Percentiles rank a stretch among this genome's conserved stretches.
Evolutionary conservation across 2,329 filamentous ascomycete species (phyloP).

Genomic region (Pseudohalonectria lignicola): DNA sequence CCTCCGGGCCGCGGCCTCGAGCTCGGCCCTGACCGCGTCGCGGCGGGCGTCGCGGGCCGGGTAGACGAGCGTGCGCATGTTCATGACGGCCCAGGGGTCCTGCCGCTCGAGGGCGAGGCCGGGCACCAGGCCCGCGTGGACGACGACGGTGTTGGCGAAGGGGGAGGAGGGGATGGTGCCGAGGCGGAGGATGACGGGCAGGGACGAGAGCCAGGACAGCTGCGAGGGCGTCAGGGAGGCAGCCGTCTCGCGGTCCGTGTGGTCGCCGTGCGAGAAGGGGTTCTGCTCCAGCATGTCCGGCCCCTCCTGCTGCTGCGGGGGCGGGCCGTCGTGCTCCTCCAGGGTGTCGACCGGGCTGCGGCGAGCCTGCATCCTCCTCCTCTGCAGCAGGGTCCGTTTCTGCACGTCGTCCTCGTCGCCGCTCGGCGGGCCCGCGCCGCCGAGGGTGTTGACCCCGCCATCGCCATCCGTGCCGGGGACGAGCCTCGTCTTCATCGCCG

Average conservation of each 20-base stretch:
- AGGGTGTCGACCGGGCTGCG: neutral
- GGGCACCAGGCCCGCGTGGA: slow-evolving; percentile 79
- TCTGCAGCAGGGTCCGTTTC: slow-evolving; percentile 10
- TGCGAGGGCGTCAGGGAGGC: slow-evolving; percentile 45
- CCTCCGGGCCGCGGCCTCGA: slow-evolving; percentile 18
- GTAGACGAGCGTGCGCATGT: slow-evolving; percentile 70
- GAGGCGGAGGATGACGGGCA: slow-evolving; percentile 68
- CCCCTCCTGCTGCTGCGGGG: neutral
- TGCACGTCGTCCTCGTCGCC: neutral
- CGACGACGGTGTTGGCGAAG: slow-evolving; percentile 51
- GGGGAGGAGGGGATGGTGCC: slow-evolving; percentile 37
- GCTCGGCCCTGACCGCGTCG: slow-evolving; percentile 16
- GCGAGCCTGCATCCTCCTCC: no score
- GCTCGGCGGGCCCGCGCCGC: neutral
- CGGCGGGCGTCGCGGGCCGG: slow-evolving; percentile 39
- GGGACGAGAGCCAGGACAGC: slow-evolving; percentile 55
- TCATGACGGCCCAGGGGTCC: slow-evolving; percentile 77
- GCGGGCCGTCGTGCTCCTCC: slow-evolving; percentile 4
- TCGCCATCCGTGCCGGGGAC: slow-evolving; percentile 12
- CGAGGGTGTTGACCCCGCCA: slow-evolving; percentile 1
- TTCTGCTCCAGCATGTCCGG: slow-evolving; percentile 7
- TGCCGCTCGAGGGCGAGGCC: slow-evolving; percentile 58
- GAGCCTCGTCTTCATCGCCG: slow-evolving; percentile 20
- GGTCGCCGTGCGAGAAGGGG: slow-evolving; percentile 21
- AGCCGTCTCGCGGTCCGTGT: slow-evolving; percentile 40